These are phyloP conservation scores for Penicillium riverlandense DNA, from an alignment of 495 filamentous ascomycete species.

Conservation along the genomic window DNA sequence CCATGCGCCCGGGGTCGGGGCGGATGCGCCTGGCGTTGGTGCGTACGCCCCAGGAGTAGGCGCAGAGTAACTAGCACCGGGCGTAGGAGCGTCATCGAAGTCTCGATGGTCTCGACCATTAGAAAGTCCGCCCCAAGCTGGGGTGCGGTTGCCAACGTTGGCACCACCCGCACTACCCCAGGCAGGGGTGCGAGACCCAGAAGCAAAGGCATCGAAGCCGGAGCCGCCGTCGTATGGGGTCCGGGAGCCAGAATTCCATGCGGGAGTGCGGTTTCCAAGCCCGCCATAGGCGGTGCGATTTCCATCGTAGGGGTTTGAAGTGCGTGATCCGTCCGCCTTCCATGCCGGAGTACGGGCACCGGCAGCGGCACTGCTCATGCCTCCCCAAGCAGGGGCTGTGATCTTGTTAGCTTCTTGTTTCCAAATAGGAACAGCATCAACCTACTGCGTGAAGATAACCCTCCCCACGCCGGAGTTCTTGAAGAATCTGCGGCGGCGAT, in stretches of 20 bases:
- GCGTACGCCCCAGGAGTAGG: slow-evolving; percentile 49
- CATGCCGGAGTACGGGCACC: slow-evolving; percentile 69
- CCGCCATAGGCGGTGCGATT: slow-evolving; percentile 66
- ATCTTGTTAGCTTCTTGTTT: slow-evolving; percentile 4
- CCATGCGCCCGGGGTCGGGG: slow-evolving; percentile 71
- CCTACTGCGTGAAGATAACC: slow-evolving; percentile 48
- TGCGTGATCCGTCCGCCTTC: slow-evolving; percentile 63
- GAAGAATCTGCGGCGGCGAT: slow-evolving; percentile 50
- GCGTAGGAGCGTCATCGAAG: slow-evolving; percentile 65
- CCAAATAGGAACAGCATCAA: background rate
- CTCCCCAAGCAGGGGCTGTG: slow-evolving; percentile 53
- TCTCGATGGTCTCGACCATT: slow-evolving; percentile 20
- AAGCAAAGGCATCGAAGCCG: slow-evolving; percentile 62
- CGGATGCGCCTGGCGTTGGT: slow-evolving; percentile 66
- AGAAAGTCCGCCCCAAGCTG: slow-evolving; percentile 35
- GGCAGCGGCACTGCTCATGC: slow-evolving; percentile 24
- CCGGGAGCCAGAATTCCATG: slow-evolving; percentile 56
- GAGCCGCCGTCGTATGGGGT: slow-evolving; percentile 61
- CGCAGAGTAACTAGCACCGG: slow-evolving; percentile 54
- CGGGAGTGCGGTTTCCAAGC: slow-evolving; percentile 41
- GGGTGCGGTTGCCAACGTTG: slow-evolving; percentile 45
- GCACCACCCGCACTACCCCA: slow-evolving; percentile 41
- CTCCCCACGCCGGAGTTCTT: slow-evolving; percentile 66
- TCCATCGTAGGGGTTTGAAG: slow-evolving; percentile 76
- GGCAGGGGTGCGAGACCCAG: slow-evolving; percentile 68